Percentiles rank a stretch among this genome's conserved stretches.
These are phyloP conservation scores for Lentinula guzmanii DNA, from an alignment of 768 basidiomycete genomes.

Conservation along the genomic window DNA sequence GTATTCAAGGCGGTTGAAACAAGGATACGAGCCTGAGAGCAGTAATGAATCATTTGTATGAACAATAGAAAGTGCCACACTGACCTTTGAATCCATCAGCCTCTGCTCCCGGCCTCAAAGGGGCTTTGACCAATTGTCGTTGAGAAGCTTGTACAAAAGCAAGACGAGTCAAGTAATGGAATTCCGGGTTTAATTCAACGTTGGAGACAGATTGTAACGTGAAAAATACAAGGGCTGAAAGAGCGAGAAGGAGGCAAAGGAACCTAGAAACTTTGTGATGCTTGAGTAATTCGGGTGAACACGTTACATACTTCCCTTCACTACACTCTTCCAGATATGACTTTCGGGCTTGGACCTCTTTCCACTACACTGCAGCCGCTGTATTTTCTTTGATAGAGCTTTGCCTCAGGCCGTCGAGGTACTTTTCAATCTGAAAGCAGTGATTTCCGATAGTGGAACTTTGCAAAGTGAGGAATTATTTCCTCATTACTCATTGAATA, in stretches of 20 bases:
- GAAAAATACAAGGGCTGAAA: not conserved
- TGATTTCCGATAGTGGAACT: conserved; percentile 35
- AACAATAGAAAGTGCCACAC: too few species aligned
- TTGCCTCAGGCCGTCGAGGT: conserved; percentile 41
- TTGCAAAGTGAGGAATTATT: too few species aligned
- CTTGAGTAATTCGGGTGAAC: not conserved
- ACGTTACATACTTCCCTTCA: conserved; percentile 34
- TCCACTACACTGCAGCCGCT: conserved; percentile 39
- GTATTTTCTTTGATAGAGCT: conserved; percentile 21
- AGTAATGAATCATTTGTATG: too few species aligned
- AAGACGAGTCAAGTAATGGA: not conserved
- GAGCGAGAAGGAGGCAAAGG: conserved; percentile 40
- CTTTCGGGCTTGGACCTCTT: conserved; percentile 47
- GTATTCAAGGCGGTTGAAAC: not conserved
- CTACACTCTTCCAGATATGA: conserved; percentile 50
- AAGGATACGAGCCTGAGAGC: conserved; percentile 3
- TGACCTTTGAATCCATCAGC: not conserved
- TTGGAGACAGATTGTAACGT: not conserved
- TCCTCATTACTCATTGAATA: not conserved
- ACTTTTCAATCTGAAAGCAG: conserved; percentile 48
- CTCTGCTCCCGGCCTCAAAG: not conserved
- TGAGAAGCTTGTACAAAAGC: conserved; percentile 6
- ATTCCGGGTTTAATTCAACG: not conserved
- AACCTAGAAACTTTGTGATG: conserved; percentile 42
- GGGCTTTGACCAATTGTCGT: not conserved